phyloP scores from a whole-genome alignment of 495 filamentous ascomycete genomes.

The Bombardia bombarda region DNA sequence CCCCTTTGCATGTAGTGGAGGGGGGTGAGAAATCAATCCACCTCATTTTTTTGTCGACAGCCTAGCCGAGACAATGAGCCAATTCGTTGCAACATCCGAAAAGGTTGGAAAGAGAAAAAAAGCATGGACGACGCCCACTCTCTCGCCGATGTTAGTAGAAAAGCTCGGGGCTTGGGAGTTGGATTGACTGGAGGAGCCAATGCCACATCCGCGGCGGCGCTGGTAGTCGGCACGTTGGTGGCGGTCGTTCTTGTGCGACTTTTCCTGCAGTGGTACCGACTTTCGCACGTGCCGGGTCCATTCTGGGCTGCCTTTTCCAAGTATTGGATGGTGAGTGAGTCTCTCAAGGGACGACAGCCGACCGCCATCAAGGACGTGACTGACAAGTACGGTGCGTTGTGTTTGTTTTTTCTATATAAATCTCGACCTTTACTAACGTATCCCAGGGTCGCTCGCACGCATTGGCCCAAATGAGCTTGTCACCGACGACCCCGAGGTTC shows the following conservation, averaged over 20 bases:
- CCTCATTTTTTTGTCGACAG: too few relatives aligned
- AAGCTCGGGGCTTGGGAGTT: not conserved
- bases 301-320: constrained; percentile 13
- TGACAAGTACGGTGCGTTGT: constrained; percentile 15
- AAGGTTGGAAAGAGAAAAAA: too few relatives aligned
- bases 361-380: constrained; percentile 6
- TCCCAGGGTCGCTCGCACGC: constrained; percentile 13
- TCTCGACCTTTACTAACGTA: constrained; percentile 18
- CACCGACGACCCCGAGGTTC: constrained; percentile 33
- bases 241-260: not conserved
- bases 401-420: constrained; percentile 15
- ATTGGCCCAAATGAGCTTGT: constrained; percentile 18
- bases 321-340: constrained; percentile 14
- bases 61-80: too few relatives aligned
- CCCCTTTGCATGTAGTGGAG: too few relatives aligned
- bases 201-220: not conserved
- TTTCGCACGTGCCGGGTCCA: constrained; percentile 19
- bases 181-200: not conserved
- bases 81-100: too few relatives aligned
- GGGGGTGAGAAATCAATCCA: too few relatives aligned
- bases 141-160: too few relatives aligned
- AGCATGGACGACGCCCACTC: too few relatives aligned
- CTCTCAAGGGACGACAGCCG: constrained; percentile 12
- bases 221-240: not conserved
- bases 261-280: constrained; percentile 12